phyloP scores from a whole-genome alignment of 306 rosid species.

The Sechiopsis laciniata region DNA sequence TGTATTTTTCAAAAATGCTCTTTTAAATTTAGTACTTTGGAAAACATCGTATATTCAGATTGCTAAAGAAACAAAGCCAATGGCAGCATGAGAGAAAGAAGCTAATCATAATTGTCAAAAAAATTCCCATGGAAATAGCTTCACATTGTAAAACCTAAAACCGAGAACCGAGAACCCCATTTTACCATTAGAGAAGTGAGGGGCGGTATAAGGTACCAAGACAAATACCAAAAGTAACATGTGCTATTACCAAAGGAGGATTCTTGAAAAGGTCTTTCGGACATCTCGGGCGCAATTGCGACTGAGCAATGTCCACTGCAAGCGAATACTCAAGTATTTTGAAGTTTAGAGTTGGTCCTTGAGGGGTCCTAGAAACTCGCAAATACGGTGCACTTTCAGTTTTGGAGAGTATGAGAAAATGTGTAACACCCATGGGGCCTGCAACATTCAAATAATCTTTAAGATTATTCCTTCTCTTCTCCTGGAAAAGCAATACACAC shows the following conservation, averaged over 20 bases:
- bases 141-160: neutral
- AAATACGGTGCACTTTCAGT: slow-evolving; percentile 61
- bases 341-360: slow-evolving; percentile 88
- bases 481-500: slow-evolving; percentile 41
- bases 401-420: slow-evolving; percentile 88
- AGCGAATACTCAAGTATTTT: slow-evolving; percentile 69
- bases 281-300: slow-evolving; percentile 82
- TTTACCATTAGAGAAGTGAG: neutral
- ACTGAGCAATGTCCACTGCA: slow-evolving; percentile 66
- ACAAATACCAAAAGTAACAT: neutral
- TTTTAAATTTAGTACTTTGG: neutral
- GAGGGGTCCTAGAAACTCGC: slow-evolving; percentile 89
- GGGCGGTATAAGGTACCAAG: neutral
- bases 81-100: no score
- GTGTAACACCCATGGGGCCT: slow-evolving; percentile 95
- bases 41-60: no score
- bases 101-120: neutral
- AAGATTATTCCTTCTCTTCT: slow-evolving; percentile 78
- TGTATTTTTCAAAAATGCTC: neutral
- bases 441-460: slow-evolving; percentile 85
- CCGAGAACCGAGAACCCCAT: neutral
- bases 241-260: slow-evolving; percentile 68
- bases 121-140: no score
- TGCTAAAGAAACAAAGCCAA: neutral
- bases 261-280: slow-evolving; percentile 84